These are phyloP conservation scores for Priceomyces fermenticarens DNA, from an alignment of 805 yeast genomes.

Conservation along the genomic window DNA sequence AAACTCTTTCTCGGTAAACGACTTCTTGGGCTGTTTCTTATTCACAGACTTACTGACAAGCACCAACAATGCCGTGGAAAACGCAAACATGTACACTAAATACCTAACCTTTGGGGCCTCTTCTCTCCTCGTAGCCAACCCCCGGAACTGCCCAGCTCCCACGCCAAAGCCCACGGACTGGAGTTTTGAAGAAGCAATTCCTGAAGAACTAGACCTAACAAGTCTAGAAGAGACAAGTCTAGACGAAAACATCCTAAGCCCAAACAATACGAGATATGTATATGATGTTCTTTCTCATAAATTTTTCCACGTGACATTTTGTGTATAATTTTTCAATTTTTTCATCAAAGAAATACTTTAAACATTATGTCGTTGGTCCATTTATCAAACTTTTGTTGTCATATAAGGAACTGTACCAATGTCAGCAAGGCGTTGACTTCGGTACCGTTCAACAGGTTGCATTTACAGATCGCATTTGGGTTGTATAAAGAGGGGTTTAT, in stretches of 20 bases:
- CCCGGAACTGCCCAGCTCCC: background rate
- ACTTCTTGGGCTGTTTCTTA: conserved; percentile 28
- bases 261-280: no score
- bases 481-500: conserved; percentile 90
- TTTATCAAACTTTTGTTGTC: conserved; percentile 82
- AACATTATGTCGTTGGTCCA: conserved; percentile 77
- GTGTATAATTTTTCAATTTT: no score
- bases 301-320: no score
- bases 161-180: no score
- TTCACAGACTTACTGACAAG: conserved; percentile 28
- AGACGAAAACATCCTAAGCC: no score
- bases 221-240: no score
- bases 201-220: no score
- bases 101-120: conserved; percentile 33
- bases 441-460: conserved; percentile 79
- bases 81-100: conserved; percentile 31
- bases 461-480: conserved; percentile 78
- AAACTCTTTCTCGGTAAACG: conserved; percentile 50
- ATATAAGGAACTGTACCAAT: conserved; percentile 80
- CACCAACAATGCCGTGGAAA: conserved; percentile 30
- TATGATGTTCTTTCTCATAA: no score
- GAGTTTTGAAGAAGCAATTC: no score
- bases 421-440: conserved; percentile 72
- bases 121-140: conserved; percentile 2
- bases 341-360: background rate